Evolutionary conservation across 768 basidiomycete species (phyloP).

Genomic region (Phaeotremella fagi): DNA sequence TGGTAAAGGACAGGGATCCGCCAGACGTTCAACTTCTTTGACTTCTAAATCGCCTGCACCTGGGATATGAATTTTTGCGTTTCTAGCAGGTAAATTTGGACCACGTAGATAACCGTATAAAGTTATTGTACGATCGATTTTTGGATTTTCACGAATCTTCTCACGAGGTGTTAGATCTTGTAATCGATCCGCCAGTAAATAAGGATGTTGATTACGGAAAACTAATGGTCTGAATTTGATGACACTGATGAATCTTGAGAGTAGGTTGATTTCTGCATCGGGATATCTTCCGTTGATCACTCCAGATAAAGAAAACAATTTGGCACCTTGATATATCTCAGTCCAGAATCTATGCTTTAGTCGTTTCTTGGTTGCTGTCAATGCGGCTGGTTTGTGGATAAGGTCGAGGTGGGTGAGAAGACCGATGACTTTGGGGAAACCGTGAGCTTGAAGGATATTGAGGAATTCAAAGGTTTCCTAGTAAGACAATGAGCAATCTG

Average conservation of each 20-base stretch:
- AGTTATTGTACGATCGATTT: constrained; percentile 88
- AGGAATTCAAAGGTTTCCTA: constrained; percentile 99
- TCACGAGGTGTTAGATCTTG: constrained; percentile 93
- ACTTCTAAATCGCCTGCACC: constrained; percentile 87
- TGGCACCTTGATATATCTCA: constrained; percentile 97
- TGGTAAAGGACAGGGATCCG: constrained; percentile 95
- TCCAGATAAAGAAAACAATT: constrained; percentile 94
- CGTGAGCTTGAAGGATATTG: constrained; percentile 92
- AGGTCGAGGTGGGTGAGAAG: constrained; percentile 94
- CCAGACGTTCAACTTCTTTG: constrained; percentile 64
- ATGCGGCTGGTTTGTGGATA: constrained; percentile 80
- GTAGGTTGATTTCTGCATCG: constrained; percentile 91
- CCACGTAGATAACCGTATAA: constrained; percentile 93
- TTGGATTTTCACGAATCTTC: constrained; percentile 70
- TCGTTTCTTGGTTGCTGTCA: constrained; percentile 84
- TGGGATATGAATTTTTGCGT: constrained; percentile 78
- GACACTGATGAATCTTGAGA: constrained; percentile 90
- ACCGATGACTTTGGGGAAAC: constrained; percentile 97
- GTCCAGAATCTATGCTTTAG: constrained; percentile 99
- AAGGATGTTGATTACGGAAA: constrained; percentile 92
- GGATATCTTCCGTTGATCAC: constrained; percentile 97
- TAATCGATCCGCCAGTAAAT: constrained; percentile 87
- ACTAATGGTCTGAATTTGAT: constrained; percentile 98
- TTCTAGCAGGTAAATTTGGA: constrained; percentile 50
- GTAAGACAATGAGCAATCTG: not conserved